These are phyloP conservation scores for Hortiboletus campestris DNA, from an alignment of 768 basidiomycete species.

Conservation along the genomic window DNA sequence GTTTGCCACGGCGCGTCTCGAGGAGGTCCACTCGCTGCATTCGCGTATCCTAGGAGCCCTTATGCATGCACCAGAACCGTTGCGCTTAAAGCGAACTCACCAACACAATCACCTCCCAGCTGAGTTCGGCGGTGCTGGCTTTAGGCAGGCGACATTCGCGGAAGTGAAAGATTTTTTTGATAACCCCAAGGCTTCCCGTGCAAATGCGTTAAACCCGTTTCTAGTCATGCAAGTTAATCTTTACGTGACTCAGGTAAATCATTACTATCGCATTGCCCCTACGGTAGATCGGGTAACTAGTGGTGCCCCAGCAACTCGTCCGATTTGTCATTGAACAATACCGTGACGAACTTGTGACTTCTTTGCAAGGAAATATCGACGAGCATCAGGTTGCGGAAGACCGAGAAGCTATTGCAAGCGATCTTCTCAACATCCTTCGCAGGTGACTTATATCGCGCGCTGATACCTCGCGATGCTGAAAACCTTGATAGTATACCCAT, in stretches of 20 bases:
- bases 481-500: constrained; percentile 72
- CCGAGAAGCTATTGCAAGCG: constrained; percentile 81
- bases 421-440: constrained; percentile 82
- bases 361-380: constrained; percentile 62
- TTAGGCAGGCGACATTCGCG: constrained; percentile 79
- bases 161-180: constrained; percentile 92
- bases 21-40: constrained; percentile 82
- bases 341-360: constrained; percentile 76
- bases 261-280: neutral
- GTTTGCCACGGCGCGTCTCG: constrained; percentile 78
- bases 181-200: constrained; percentile 83
- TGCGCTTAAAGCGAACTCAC: constrained; percentile 63
- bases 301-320: constrained; percentile 72
- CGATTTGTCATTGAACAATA: constrained; percentile 93
- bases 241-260: constrained; percentile 82
- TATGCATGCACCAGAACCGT: constrained; percentile 70
- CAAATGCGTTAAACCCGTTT: constrained; percentile 85
- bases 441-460: constrained; percentile 42
- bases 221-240: constrained; percentile 91
- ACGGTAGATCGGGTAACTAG: neutral
- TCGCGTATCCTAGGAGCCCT: constrained; percentile 72
- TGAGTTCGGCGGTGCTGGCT: constrained; percentile 69
- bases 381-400: constrained; percentile 68
- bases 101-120: constrained; percentile 48
- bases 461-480: constrained; percentile 3